Base-by-base conservation (phyloP, 2,329 filamentous ascomycete species). In the Leptographium wingfieldii region DNA sequence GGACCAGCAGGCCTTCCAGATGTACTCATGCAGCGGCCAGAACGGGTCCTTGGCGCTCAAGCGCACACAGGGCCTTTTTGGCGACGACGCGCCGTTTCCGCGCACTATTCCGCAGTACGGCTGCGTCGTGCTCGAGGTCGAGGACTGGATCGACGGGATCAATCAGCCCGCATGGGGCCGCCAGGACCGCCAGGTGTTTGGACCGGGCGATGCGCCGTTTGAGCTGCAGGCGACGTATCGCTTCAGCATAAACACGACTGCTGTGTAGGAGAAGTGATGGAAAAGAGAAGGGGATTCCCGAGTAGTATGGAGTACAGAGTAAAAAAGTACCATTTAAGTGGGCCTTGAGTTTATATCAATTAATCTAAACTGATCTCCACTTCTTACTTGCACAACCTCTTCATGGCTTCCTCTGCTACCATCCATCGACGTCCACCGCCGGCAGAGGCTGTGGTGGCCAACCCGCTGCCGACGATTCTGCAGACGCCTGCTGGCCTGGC, bases 141-240 rank as follows among this genome's bases (percentile, higher is more conserved):
- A 96, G 77, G 91, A 94, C 71, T 96, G 85, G 82, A 95, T 96
- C 68, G 92, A 95, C 70, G 91, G 80, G 31, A 94, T 97, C 74
- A 96, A 96, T 74, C 82, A 95, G 67, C 92, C 92, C 0, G 82
- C 90, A 72, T 96, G 92, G 92, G 84, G 84, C 61, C 82, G 92
- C 59, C 73, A 77, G 55, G 69, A 68, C 59, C 84, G 79, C 73
- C 83, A 86, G 68, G 74, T 87, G 62, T 86, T 74, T 66, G 77
- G 73, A 35, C 84, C 84, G 0, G 82, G 78, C 10, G 81, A 76
- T 59, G 79, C 79, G 63, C 80, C 81, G 3, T 86, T 83, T 68
- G 77, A 82, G n/a, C 72, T 86, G 63, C 76, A 83, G 72, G 83
- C 83, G 4, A 80, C 75, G 64, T 86, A 85, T 68, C 71, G 72